These are phyloP conservation scores for Fraxinus excelsior DNA, from an alignment of 257 asterid genomes.

Conservation along the genomic window DNA sequence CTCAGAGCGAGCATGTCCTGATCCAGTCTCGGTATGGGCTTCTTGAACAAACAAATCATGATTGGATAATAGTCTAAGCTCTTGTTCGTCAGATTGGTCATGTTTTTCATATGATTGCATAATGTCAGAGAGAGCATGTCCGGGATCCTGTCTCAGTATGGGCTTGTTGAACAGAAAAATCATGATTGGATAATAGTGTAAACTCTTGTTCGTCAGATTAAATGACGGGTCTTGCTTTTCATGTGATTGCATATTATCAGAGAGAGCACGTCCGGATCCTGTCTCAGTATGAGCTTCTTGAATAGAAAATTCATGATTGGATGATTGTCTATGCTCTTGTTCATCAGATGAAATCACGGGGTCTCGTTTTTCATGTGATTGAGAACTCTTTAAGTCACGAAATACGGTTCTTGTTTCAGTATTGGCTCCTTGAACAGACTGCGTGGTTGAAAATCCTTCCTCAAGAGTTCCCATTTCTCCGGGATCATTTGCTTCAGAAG, in stretches of 20 bases:
- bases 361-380: conserved; percentile 5
- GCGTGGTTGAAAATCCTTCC: conserved; percentile 19
- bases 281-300: conserved; percentile 11
- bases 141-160: too few species aligned
- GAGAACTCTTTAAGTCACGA: conserved; percentile 21
- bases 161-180: too few species aligned
- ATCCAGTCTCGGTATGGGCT: not conserved
- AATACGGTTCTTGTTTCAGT: conserved; percentile 14
- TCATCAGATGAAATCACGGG: conserved; percentile 17
- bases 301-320: not conserved
- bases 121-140: too few species aligned
- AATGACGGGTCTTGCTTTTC: too few species aligned
- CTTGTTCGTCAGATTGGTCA: conserved; percentile 24
- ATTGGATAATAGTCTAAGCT: not conserved
- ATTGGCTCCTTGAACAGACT: conserved; percentile 29
- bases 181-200: too few species aligned
- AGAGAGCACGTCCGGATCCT: not conserved
- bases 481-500: conserved; percentile 20
- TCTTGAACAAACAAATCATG: conserved; percentile 4
- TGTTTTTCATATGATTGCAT: too few species aligned
- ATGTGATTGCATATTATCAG: conserved; percentile 15
- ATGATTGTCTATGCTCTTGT: conserved; percentile 10
- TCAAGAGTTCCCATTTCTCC: conserved; percentile 18
- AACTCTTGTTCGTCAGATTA: too few species aligned
- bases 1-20: not conserved